Conservation (phyloP, 345 rosid species). For the Corchorus capsularis region DNA sequence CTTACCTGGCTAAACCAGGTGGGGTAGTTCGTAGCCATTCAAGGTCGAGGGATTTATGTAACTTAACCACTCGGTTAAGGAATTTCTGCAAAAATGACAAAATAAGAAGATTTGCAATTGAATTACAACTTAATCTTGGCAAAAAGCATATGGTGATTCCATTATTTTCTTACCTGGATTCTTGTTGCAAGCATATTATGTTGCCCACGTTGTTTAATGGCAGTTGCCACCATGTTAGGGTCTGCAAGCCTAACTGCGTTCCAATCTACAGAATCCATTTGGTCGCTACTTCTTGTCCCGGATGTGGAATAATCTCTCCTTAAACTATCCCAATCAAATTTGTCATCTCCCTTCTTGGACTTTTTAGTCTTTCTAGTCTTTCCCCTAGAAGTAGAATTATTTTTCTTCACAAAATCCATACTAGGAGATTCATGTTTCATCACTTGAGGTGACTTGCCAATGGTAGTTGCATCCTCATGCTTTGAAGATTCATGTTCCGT, state of each 20-base stretch:
- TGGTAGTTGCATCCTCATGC: not conserved
- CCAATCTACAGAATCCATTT: constrained; percentile 67
- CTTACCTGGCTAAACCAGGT: constrained; percentile 59
- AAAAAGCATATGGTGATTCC: not conserved
- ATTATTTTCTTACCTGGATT: constrained; percentile 44
- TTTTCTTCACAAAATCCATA: not conserved
- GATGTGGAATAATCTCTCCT: constrained; percentile 36
- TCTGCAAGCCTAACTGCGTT: constrained; percentile 49
- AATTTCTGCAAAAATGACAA: constrained; percentile 39
- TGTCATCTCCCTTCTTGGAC: constrained; percentile 13
- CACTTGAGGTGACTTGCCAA: not conserved
- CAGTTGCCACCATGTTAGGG: constrained; percentile 22
- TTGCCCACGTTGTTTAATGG: constrained; percentile 59
- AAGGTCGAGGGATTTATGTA: constrained; percentile 58
- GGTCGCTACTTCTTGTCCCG: constrained; percentile 27
- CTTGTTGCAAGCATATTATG: constrained; percentile 34
- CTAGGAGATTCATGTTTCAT: not conserved
- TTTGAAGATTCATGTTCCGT: too few relatives aligned
- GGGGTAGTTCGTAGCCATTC: constrained; percentile 78
- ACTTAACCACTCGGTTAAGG: constrained; percentile 34
- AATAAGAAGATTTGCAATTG: not conserved
- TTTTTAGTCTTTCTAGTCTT: constrained; percentile 20
- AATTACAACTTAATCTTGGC: not conserved
- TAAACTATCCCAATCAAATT: constrained; percentile 49
- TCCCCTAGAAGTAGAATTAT: constrained; percentile 13